Evolutionary conservation across 192 early-diverging fungal genomes (phyloP), one percentile per base, ranked within the genome.

Genomic region (Umbelopsis vinacea): DNA sequence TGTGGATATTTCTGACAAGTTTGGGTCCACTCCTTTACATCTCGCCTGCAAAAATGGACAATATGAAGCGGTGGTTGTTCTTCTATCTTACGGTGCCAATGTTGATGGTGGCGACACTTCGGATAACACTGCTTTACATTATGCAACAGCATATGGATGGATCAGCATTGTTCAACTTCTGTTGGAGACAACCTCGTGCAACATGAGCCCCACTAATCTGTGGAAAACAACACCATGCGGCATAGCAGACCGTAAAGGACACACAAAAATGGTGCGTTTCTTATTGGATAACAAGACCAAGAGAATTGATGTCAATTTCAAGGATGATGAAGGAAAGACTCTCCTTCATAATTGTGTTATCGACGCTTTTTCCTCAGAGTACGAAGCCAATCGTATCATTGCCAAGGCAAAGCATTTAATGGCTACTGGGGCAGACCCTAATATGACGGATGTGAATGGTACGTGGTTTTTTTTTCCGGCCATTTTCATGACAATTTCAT

Each of bases 171-270:
- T 82, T 2, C 43, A 87, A 37, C 67, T 82, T 12, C 73, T 88
- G 29, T 53, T 88, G 11, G 69, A 60, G 3, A 80, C 71, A 50
- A 85, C 82, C 15, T 53, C 67, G 8, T 78, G 82, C 24, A 68
- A 80, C 24, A 74, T 76, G 5, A 82, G 81, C 55, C 43, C 74
- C 15, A 57, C 46, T 4, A 88, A 88, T 70, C 22, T 74, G 35
- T 88, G 87, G 87, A 84, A 83, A 55, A 76, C 70, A 68, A 77
- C 83, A 4, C 82, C 85, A 11, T 74, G 86, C 45, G 80, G 79
- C 68, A 76, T 87, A 45, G 85, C 87, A 1, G 78, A 86, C 52
- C 53, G 80, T 68, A 88, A 88, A 63, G 87, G 85, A n/a, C 86
- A 88, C 40, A 37, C 78, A 26, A 70, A 76, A 19, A 21, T 85